phyloP scores from a whole-genome alignment of 1,284 basidiomycete genomes.

The Sporisorium sorghi region DNA sequence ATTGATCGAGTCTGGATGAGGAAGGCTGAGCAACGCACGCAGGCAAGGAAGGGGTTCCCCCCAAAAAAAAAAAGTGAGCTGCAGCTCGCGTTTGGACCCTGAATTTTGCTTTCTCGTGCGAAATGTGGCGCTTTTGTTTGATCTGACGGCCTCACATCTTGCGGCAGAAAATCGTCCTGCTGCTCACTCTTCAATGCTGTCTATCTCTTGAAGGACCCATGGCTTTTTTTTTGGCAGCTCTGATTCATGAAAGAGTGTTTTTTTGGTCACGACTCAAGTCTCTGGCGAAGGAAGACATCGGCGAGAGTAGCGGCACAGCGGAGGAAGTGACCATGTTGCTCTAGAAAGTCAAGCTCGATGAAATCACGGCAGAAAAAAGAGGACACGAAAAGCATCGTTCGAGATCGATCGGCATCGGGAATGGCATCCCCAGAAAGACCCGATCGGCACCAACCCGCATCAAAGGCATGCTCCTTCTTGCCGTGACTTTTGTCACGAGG shows the following conservation, averaged over 20 bases:
- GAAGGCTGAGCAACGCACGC: slow-evolving; percentile 5
- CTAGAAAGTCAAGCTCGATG: background rate
- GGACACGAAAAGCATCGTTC: background rate
- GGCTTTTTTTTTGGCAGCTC: too few relatives aligned
- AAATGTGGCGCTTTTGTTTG: background rate
- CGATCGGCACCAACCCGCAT: too few relatives aligned
- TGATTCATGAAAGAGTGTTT: too few relatives aligned
- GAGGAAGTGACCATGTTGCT: too few relatives aligned
- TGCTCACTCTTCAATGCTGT: background rate
- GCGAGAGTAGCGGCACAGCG: too few relatives aligned
- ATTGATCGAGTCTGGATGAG: too few relatives aligned
- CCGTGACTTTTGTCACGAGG: background rate
- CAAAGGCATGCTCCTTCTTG: too few relatives aligned
- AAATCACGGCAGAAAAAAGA: background rate
- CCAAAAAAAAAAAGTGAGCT: slow-evolving; percentile 1
- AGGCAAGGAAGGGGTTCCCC: too few relatives aligned
- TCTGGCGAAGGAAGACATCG: too few relatives aligned
- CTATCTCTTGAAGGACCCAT: background rate
- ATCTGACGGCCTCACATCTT: background rate
- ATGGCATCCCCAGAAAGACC: too few relatives aligned
- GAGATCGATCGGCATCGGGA: background rate
- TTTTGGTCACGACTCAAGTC: too few relatives aligned
- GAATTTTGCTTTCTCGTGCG: slow-evolving; percentile 5
- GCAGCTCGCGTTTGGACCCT: slow-evolving; percentile 10
- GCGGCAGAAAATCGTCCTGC: background rate